These are phyloP conservation scores for Pichia cabralensis DNA, from an alignment of 805 yeast species.

Conservation along the genomic window DNA sequence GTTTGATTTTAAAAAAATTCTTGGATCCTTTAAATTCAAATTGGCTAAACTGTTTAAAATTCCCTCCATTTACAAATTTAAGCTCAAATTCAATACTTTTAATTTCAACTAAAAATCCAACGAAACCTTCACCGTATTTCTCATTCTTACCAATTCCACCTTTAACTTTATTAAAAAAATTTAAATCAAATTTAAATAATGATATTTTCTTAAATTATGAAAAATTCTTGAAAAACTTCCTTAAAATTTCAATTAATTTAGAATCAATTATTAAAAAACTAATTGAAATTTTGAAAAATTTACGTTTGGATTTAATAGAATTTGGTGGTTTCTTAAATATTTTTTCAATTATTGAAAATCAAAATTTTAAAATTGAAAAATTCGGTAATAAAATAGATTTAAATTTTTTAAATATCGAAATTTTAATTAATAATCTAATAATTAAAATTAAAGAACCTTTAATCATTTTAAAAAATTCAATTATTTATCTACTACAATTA, in stretches of 20 bases:
- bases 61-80: constrained; percentile 30
- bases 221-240: constrained; percentile 10
- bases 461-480: constrained; percentile 36
- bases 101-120: constrained; percentile 41
- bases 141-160: constrained; percentile 37
- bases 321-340: constrained; percentile 50
- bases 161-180: constrained; percentile 18
- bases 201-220: constrained; percentile 22
- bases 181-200: constrained; percentile 18
- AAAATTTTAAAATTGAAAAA: constrained; percentile 30
- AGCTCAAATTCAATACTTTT: constrained; percentile 39
- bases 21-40: constrained; percentile 40
- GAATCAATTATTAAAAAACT: constrained; percentile 30
- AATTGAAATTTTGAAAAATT: constrained; percentile 30
- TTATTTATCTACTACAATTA: constrained; percentile 33
- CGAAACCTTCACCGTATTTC: constrained; percentile 39
- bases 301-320: constrained; percentile 34
- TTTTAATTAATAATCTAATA: constrained; percentile 31
- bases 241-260: constrained; percentile 18
- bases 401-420: constrained; percentile 39
- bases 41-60: constrained; percentile 37
- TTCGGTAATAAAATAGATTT: constrained; percentile 46
- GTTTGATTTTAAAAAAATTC: constrained; percentile 35
- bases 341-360: constrained; percentile 37
- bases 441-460: constrained; percentile 40